Conservation (phyloP, 2,329 filamentous ascomycete species). For the Talaromyces sp. region DNA sequence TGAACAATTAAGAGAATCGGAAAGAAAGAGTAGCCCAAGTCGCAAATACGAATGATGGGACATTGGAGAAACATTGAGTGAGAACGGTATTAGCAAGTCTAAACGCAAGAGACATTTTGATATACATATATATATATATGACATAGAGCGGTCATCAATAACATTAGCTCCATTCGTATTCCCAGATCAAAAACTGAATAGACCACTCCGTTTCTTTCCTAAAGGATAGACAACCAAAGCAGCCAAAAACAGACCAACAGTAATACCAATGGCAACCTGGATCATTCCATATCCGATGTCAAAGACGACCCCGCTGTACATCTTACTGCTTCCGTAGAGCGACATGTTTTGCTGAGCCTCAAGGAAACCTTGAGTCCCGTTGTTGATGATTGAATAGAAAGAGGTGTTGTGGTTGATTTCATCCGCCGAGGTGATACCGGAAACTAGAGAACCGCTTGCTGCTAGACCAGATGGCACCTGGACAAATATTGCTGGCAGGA, state of each 20-base stretch:
- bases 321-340: constrained; percentile 18
- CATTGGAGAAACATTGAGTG: background rate
- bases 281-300: constrained; percentile 50
- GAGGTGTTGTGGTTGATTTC: constrained; percentile 44
- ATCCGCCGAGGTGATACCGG: constrained; percentile 57
- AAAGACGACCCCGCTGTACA: constrained; percentile 34
- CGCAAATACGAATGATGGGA: background rate
- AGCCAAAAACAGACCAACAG: constrained; percentile 48
- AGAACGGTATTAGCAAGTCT: background rate
- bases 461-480: constrained; percentile 61
- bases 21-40: background rate
- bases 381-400: constrained; percentile 44
- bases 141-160: background rate
- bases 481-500: constrained; percentile 83
- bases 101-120: background rate
- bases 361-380: constrained; percentile 33
- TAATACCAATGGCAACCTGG: constrained; percentile 50
- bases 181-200: constrained; percentile 45
- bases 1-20: background rate
- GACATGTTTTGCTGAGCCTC: constrained; percentile 30
- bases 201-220: constrained; percentile 47
- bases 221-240: constrained; percentile 48
- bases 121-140: constrained; percentile 11
- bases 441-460: constrained; percentile 56
- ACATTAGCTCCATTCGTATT: background rate